Percentiles rank a stretch among this genome's conserved stretches.
These are phyloP conservation scores for Grifola frondosa DNA, from an alignment of 1,284 basidiomycete species.

Conservation along the genomic window DNA sequence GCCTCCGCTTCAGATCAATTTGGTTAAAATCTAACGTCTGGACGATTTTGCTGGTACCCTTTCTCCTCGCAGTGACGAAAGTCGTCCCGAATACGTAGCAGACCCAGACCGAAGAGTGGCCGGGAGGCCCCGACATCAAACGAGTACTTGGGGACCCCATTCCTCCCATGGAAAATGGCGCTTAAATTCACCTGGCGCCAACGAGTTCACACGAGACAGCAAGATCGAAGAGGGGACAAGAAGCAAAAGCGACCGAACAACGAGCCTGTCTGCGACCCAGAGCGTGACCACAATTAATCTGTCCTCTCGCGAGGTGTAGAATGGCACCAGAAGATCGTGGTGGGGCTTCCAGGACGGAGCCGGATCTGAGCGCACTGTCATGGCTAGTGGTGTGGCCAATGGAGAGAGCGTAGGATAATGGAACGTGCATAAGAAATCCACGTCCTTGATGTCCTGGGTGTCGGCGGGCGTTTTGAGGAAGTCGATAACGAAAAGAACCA, in stretches of 20 bases:
- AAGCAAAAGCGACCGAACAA: constrained; percentile 37
- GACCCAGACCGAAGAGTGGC: constrained; percentile 48
- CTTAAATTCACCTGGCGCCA: constrained; percentile 19
- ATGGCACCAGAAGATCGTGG: constrained; percentile 41
- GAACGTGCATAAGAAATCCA: constrained; percentile 40
- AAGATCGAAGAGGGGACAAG: constrained; percentile 51
- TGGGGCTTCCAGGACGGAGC: constrained; percentile 44
- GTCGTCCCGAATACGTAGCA: constrained; percentile 59
- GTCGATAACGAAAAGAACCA: constrained; percentile 33
- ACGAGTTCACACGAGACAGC: constrained; percentile 31
- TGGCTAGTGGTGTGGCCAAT: constrained; percentile 28
- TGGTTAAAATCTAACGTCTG: constrained; percentile 52
- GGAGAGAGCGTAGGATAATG: constrained; percentile 37
- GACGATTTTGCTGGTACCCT: constrained; percentile 15
- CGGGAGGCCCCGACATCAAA: constrained; percentile 33
- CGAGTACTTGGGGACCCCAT: constrained; percentile 53
- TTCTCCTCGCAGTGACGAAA: constrained; percentile 34
- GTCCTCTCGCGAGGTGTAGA: constrained; percentile 43
- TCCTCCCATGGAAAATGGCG: constrained; percentile 44
- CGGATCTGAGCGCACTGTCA: constrained; percentile 59
- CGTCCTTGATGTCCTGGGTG: constrained; percentile 27
- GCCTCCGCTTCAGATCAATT: constrained; percentile 36
- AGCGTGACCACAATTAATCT: constrained; percentile 51
- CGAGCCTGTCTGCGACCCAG: constrained; percentile 30
- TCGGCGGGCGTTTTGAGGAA: constrained; percentile 24